These are phyloP conservation scores for Xylaria scruposa DNA, from an alignment of 495 filamentous ascomycete genomes.

Conservation along the genomic window DNA sequence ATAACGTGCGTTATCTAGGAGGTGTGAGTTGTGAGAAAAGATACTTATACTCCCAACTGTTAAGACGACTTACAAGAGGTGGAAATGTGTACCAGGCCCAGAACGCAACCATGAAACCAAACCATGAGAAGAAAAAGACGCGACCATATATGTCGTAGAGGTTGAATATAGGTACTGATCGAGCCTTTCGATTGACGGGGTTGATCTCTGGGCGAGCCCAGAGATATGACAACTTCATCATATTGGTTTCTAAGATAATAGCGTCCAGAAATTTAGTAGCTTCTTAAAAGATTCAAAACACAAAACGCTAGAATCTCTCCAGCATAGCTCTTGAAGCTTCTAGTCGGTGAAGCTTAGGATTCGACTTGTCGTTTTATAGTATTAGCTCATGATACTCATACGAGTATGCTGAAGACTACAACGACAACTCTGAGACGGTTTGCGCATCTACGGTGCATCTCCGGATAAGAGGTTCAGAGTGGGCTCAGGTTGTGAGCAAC, in stretches of 20 bases:
- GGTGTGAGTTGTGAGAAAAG: conserved; percentile 20
- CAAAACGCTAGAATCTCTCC: not conserved
- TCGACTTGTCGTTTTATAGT: conserved; percentile 3
- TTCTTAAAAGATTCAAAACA: not conserved
- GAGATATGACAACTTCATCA: conserved; percentile 54
- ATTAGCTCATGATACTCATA: conserved; percentile 6
- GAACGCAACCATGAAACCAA: conserved; percentile 96
- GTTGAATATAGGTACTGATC: conserved; percentile 81
- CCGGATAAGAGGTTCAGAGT: conserved; percentile 32
- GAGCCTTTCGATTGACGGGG: conserved; percentile 80
- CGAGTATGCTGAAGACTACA: not conserved
- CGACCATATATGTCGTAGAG: conserved; percentile 79
- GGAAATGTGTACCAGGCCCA: conserved; percentile 91
- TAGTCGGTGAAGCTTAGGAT: not conserved
- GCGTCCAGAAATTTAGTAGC: not conserved
- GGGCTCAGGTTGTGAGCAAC: conserved; percentile 25
- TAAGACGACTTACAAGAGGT: conserved; percentile 67
- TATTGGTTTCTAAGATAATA: not conserved
- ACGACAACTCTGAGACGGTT: conserved; percentile 21
- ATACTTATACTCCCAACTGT: not conserved
- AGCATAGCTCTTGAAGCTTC: not conserved
- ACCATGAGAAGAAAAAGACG: conserved; percentile 93
- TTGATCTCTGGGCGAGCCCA: conserved; percentile 70
- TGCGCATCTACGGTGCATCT: conserved; percentile 39
- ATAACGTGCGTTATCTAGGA: conserved; percentile 75